phyloP scores from a whole-genome alignment of 805 yeast genomes.

The Barnettozyma siamensis region DNA sequence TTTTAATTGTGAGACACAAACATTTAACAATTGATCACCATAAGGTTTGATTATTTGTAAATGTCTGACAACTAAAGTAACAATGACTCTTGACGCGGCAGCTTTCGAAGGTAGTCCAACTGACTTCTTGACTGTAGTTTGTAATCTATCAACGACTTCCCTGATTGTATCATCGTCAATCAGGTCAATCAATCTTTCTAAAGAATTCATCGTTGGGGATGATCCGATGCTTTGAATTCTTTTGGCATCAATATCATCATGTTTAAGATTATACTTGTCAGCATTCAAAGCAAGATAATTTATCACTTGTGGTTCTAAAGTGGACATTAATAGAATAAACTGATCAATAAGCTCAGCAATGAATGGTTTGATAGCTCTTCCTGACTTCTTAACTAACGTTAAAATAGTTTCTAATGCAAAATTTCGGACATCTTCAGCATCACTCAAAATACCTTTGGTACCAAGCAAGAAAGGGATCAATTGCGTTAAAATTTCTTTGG shows the following conservation, averaged over 20 bases:
- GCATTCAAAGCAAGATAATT: conserved; percentile 87
- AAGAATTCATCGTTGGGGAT: conserved; percentile 86
- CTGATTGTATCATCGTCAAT: conserved; percentile 39
- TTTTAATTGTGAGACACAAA: conserved; percentile 51
- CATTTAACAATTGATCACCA: conserved; percentile 57
- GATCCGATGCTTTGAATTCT: conserved; percentile 66
- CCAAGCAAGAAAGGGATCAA: conserved; percentile 80
- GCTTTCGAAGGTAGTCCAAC: conserved; percentile 92
- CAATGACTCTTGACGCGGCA: conserved; percentile 71
- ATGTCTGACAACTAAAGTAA: conserved; percentile 55
- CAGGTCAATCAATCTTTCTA: conserved; percentile 62
- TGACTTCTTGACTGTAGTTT: conserved; percentile 54
- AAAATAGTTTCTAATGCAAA: conserved; percentile 75
- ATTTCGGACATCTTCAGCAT: conserved; percentile 75
- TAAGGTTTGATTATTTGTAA: conserved; percentile 38
- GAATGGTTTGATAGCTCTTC: conserved; percentile 56
- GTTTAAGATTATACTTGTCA: conserved; percentile 71
- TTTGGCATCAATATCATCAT: conserved; percentile 69
- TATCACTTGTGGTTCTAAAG: conserved; percentile 85
- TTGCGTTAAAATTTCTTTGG: conserved; percentile 43
- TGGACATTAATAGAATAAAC: conserved; percentile 67
- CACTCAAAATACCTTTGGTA: conserved; percentile 70
- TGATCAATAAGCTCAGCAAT: conserved; percentile 65
- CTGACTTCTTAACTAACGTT: conserved; percentile 60
- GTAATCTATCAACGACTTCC: conserved; percentile 42